These are phyloP conservation scores for Aschersonia sp. DNA, from an alignment of 2,329 filamentous ascomycete genomes.

Conservation along the genomic window DNA sequence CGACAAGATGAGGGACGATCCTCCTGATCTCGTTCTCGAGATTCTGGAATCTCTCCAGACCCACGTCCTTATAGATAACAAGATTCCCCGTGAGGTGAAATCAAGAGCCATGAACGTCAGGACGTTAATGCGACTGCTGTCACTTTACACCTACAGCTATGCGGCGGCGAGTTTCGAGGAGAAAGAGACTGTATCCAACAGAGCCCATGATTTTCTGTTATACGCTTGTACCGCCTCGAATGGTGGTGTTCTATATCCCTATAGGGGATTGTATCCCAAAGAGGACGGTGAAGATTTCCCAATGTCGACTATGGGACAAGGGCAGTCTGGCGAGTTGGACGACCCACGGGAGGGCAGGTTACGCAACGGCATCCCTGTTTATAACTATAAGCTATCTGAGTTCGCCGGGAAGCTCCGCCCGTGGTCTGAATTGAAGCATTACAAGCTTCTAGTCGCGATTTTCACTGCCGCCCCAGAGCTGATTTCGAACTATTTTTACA, in stretches of 20 bases:
- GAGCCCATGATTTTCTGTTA: conserved; percentile 62
- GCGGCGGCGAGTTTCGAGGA: conserved; percentile 24
- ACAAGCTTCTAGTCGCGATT: conserved; percentile 65
- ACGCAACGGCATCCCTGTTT: conserved; percentile 52
- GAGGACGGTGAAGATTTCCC: conserved; percentile 39
- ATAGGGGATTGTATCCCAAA: conserved; percentile 74
- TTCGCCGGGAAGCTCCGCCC: conserved; percentile 70
- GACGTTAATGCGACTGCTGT: conserved; percentile 57
- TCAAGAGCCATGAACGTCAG: conserved; percentile 61
- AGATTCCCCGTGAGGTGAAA: conserved; percentile 60
- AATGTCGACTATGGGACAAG: conserved; percentile 11
- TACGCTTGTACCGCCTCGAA: conserved; percentile 58
- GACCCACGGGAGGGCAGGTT: conserved; percentile 58
- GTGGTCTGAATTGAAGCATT: conserved; percentile 68
- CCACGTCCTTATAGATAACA: conserved; percentile 60
- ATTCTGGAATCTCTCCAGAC: conserved; percentile 57
- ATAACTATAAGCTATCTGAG: conserved; percentile 65
- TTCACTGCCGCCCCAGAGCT: conserved; percentile 76
- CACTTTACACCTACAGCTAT: conserved; percentile 51
- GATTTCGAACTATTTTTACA: conserved; percentile 73
- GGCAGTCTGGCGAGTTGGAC: conserved; percentile 32
- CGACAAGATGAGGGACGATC: conserved; percentile 63
- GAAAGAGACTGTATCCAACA: conserved; percentile 41
- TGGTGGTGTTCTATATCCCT: conserved; percentile 61
- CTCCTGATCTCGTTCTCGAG: conserved; percentile 59